Conservation (phyloP, 805 yeast genomes). For the Starmerella sirachaensis region DNA sequence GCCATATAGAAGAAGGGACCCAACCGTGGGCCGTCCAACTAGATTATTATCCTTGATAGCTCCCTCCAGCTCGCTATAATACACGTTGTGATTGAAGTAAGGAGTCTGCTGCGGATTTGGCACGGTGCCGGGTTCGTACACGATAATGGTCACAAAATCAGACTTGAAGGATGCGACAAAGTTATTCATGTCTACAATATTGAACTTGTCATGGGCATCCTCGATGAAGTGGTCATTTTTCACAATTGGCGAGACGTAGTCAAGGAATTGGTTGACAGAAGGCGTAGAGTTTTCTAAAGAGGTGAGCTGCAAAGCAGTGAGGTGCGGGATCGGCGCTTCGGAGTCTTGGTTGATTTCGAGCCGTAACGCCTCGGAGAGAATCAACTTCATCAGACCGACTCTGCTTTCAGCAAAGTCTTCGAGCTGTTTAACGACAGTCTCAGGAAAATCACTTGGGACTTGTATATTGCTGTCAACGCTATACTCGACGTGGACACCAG, state of each 20-base stretch:
- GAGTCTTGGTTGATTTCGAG: constrained; percentile 50
- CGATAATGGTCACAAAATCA: constrained; percentile 16
- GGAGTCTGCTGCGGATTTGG: constrained; percentile 55
- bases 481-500: constrained; percentile 89
- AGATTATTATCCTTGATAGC: constrained; percentile 19
- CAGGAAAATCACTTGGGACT: constrained; percentile 25
- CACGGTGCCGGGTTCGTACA: constrained; percentile 31
- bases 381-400: constrained; percentile 42
- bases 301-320: constrained; percentile 44
- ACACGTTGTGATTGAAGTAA: constrained; percentile 52
- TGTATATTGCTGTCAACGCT: constrained; percentile 36
- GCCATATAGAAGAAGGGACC: constrained; percentile 58
- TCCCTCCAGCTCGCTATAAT: constrained; percentile 36
- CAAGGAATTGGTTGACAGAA: constrained; percentile 12
- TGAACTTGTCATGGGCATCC: constrained; percentile 47
- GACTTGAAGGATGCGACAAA: too few species aligned
- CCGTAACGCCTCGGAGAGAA: constrained; percentile 46
- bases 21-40: constrained; percentile 31
- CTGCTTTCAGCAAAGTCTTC: constrained; percentile 38
- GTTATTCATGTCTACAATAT: too few species aligned
- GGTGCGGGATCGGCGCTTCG: constrained; percentile 42
- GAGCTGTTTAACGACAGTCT: constrained; percentile 35
- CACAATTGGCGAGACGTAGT: constrained; percentile 29
- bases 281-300: constrained; percentile 2
- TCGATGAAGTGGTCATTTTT: constrained; percentile 30